phyloP scores from a whole-genome alignment of 371 early-diverging fungal genomes.

The Phascolomyces articulosus region DNA sequence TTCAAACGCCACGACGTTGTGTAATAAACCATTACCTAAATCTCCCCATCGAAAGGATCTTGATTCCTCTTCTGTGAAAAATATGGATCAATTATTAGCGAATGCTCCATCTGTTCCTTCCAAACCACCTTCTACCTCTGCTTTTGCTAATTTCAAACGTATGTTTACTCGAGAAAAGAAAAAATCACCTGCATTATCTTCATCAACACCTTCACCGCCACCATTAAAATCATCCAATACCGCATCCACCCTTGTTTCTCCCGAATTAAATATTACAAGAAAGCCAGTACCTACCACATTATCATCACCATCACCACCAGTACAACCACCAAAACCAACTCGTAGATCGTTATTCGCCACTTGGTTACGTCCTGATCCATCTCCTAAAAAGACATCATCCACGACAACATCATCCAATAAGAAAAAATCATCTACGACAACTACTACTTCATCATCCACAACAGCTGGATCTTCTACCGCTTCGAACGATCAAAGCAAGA shows the following conservation, averaged over 20 bases:
- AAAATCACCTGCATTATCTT: slow-evolving; percentile 6
- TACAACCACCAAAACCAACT: slow-evolving; percentile 7
- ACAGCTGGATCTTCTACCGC: neutral
- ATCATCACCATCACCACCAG: slow-evolving; percentile 10
- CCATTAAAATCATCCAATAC: neutral
- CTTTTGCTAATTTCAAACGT: neutral
- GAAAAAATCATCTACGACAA: neutral
- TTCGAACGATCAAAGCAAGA: neutral
- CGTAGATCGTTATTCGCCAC: slow-evolving; percentile 27
- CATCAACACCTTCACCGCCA: slow-evolving; percentile 8
- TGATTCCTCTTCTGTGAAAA: neutral
- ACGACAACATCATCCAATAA: slow-evolving; percentile 1
- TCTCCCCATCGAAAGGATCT: neutral
- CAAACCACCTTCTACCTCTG: neutral
- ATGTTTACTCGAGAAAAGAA: slow-evolving; percentile 7
- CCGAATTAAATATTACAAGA: too few relatives aligned
- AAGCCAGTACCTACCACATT: neutral
- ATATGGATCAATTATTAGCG: neutral
- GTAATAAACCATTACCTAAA: slow-evolving; percentile 10
- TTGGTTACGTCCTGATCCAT: slow-evolving; percentile 10
- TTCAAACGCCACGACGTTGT: slow-evolving; percentile 6
- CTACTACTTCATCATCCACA: neutral
- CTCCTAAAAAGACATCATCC: neutral
- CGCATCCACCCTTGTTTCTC: neutral
- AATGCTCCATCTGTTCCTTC: neutral